Percentiles rank a stretch among this genome's conserved stretches.
These are phyloP conservation scores for Oemleria cerasiformis DNA, from an alignment of 306 rosid species.

Conservation along the genomic window DNA sequence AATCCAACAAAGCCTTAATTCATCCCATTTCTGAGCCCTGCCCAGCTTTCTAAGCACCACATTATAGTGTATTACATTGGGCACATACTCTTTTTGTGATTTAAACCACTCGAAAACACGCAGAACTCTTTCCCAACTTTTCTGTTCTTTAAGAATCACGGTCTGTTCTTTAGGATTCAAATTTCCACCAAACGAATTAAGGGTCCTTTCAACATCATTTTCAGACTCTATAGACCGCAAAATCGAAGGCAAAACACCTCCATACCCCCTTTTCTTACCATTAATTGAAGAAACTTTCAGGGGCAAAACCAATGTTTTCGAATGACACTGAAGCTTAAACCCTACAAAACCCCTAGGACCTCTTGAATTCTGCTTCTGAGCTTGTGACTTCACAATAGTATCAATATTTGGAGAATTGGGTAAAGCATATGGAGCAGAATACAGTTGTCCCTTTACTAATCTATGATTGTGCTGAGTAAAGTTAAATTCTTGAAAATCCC, in stretches of 20 bases:
- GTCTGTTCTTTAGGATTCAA: slow-evolving; percentile 65
- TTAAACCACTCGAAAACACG: slow-evolving; percentile 72
- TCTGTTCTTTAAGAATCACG: slow-evolving; percentile 59
- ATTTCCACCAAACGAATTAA: slow-evolving; percentile 37
- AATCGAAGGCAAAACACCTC: slow-evolving; percentile 51
- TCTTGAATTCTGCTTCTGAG: slow-evolving; percentile 18
- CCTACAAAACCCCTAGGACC: slow-evolving; percentile 31
- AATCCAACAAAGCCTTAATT: slow-evolving; percentile 66
- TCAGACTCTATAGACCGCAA: slow-evolving; percentile 41
- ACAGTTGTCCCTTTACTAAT: slow-evolving; percentile 14
- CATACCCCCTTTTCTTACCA: slow-evolving; percentile 38
- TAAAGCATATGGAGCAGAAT: slow-evolving; percentile 13
- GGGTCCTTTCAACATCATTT: slow-evolving; percentile 42
- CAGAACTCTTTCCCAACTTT: slow-evolving; percentile 56
- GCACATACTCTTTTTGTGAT: slow-evolving; percentile 49
- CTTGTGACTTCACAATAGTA: slow-evolving; percentile 12
- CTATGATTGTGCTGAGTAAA: slow-evolving; percentile 6
- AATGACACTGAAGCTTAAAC: slow-evolving; percentile 46
- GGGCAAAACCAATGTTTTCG: slow-evolving; percentile 36
- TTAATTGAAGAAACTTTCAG: slow-evolving; percentile 25
- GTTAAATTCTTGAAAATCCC: slow-evolving; percentile 30
- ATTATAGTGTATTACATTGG: slow-evolving; percentile 86
- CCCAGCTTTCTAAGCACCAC: slow-evolving; percentile 73
- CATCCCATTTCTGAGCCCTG: slow-evolving; percentile 82
- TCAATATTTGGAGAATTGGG: slow-evolving; percentile 1